A percentile compares a stretch with the other conserved stretches of the same genome.
phyloP scores from a whole-genome alignment of 768 basidiomycete genomes.

The Holtermannia corniformis region DNA sequence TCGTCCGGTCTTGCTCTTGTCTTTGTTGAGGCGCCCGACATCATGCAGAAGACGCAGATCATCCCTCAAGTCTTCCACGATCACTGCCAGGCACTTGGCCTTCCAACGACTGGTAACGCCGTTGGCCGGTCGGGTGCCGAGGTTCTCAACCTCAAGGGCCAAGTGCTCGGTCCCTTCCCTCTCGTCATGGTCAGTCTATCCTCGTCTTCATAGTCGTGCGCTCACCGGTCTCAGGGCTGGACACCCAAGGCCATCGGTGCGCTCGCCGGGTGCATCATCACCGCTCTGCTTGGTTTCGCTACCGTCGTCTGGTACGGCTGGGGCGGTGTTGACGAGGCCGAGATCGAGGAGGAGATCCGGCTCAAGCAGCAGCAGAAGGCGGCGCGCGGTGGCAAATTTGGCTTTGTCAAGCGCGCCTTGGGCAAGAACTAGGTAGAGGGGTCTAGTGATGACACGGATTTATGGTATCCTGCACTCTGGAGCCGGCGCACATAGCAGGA shows the following conservation, averaged over 20 bases:
- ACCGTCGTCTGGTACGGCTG: slow-evolving; percentile 78
- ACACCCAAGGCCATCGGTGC: slow-evolving; percentile 40
- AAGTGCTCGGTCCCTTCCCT: slow-evolving; percentile 59
- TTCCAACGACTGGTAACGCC: slow-evolving; percentile 68
- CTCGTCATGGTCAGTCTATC: slow-evolving; percentile 53
- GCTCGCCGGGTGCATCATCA: slow-evolving; percentile 59
- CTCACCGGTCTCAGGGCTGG: slow-evolving; percentile 33
- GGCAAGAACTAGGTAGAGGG: background rate
- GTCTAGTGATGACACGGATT: too few relatives aligned
- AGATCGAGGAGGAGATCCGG: slow-evolving; percentile 64
- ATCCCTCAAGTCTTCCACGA: slow-evolving; percentile 55
- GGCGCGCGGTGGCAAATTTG: slow-evolving; percentile 12
- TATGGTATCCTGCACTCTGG: too few relatives aligned
- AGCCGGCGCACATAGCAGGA: too few relatives aligned
- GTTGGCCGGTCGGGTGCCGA: slow-evolving; percentile 65
- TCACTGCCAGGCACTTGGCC: slow-evolving; percentile 59
- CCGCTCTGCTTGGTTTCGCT: slow-evolving; percentile 71
- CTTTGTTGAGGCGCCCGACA: slow-evolving; percentile 70
- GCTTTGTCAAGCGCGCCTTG: slow-evolving; percentile 7
- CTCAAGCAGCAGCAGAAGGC: slow-evolving; percentile 52
- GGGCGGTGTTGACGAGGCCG: slow-evolving; percentile 69
- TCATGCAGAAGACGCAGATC: slow-evolving; percentile 52
- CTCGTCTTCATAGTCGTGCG: background rate
- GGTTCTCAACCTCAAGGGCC: slow-evolving; percentile 53
- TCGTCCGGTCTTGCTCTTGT: slow-evolving; percentile 65